Evolutionary conservation across 2,329 filamentous ascomycete genomes (phyloP).

Genomic region (Capronia epimyces): DNA sequence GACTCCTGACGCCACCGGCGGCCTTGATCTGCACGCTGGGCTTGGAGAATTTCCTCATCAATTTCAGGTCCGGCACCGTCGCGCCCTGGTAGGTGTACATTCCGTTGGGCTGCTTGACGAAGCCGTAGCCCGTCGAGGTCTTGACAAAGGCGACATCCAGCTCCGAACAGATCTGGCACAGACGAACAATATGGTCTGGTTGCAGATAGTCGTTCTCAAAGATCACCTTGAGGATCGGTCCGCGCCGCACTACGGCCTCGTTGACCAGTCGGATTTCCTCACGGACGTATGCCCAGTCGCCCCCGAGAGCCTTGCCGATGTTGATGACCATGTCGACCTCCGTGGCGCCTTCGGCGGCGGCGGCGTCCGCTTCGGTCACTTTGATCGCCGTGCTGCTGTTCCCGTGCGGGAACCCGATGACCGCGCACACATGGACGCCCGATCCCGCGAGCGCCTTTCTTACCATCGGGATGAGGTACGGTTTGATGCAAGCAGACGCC

Average conservation of each 20-base stretch:
- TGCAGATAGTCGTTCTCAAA: constrained; percentile 57
- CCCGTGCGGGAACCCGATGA: constrained; percentile 58
- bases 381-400: constrained; percentile 53
- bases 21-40: constrained; percentile 52
- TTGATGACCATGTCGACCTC: constrained; percentile 61
- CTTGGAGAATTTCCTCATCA: constrained; percentile 49
- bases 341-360: constrained; percentile 44
- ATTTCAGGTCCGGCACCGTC: constrained; percentile 46
- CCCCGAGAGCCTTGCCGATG: constrained; percentile 52
- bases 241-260: constrained; percentile 40
- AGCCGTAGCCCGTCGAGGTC: constrained; percentile 57
- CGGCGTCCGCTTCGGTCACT: constrained; percentile 48
- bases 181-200: constrained; percentile 44
- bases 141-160: constrained; percentile 54
- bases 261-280: constrained; percentile 51
- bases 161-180: constrained; percentile 46
- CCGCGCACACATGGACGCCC: constrained; percentile 51
- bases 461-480: constrained; percentile 50
- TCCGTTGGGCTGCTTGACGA: constrained; percentile 51
- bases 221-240: constrained; percentile 52
- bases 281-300: constrained; percentile 53
- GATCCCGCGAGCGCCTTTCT: constrained; percentile 44
- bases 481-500: constrained; percentile 55
- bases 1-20: constrained; percentile 52
- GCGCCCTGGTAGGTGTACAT: constrained; percentile 52